These are phyloP conservation scores for Sugiyamaella floridensis DNA, from an alignment of 805 yeast species.

Conservation along the genomic window DNA sequence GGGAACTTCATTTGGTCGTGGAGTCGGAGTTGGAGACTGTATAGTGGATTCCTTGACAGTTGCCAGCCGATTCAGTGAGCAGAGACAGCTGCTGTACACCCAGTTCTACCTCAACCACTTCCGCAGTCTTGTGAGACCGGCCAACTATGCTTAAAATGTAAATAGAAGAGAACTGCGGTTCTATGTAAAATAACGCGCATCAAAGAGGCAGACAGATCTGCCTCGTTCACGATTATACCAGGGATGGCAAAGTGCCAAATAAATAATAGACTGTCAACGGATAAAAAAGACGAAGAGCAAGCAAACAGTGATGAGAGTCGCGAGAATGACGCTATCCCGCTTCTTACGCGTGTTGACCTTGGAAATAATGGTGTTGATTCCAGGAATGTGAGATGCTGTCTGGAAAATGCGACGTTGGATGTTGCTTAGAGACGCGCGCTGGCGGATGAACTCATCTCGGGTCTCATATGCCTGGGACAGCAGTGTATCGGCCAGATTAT, in stretches of 20 bases:
- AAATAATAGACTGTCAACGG: conserved; percentile 23
- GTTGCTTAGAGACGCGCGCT: conserved; percentile 53
- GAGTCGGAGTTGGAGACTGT: conserved; percentile 88
- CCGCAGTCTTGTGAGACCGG: conserved; percentile 23
- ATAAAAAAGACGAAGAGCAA: conserved; percentile 59
- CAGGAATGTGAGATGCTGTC: conserved; percentile 69
- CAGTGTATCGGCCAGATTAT: conserved; percentile 69
- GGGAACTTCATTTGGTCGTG: conserved; percentile 74
- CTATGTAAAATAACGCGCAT: not conserved
- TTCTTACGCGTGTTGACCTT: conserved; percentile 84
- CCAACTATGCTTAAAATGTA: conserved; percentile 17
- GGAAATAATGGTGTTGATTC: conserved; percentile 64
- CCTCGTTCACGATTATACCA: conserved; percentile 1
- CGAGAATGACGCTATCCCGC: conserved; percentile 81
- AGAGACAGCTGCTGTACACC: conserved; percentile 27
- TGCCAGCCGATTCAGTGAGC: conserved; percentile 38
- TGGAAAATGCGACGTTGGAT: conserved; percentile 59
- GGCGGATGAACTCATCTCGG: conserved; percentile 73
- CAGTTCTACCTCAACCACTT: conserved; percentile 26
- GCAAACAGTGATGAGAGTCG: conserved; percentile 64
- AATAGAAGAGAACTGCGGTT: not conserved
- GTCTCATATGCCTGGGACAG: conserved; percentile 84
- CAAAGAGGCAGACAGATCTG: not conserved
- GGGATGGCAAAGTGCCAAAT: not conserved
- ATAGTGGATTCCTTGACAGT: conserved; percentile 55